Evolutionary conservation across 2,329 filamentous ascomycete species (phyloP).

Genomic region (Clarireedia paspali): DNA sequence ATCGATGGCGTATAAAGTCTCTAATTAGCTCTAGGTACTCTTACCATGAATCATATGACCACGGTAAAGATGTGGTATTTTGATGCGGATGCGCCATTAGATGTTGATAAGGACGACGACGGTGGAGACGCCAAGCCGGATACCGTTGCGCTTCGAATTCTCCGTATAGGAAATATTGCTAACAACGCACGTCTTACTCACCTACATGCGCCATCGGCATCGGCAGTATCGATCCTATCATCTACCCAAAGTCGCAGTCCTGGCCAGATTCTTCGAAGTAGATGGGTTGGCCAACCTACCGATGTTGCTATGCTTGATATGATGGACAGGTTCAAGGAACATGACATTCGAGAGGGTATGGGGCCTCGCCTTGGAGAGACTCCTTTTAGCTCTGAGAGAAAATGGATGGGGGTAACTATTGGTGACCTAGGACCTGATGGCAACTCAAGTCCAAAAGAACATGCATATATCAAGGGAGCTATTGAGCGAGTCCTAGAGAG

Average conservation of each 20-base stretch:
- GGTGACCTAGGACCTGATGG: slow-evolving; percentile 34
- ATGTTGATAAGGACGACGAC: slow-evolving; percentile 46
- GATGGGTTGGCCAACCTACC: slow-evolving; percentile 95
- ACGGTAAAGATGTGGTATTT: slow-evolving; percentile 96
- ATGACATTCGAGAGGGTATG: slow-evolving; percentile 81
- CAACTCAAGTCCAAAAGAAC: slow-evolving; percentile 46
- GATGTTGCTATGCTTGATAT: slow-evolving; percentile 96
- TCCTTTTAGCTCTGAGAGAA: slow-evolving; percentile 93
- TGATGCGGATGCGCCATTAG: slow-evolving; percentile 46
- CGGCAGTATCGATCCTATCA: slow-evolving; percentile 73
- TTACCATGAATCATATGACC: slow-evolving; percentile 98
- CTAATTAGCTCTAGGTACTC: slow-evolving; percentile 51
- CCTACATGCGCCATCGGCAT: slow-evolving; percentile 59
- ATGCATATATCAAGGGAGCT: slow-evolving; percentile 93
- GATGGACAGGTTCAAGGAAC: slow-evolving; percentile 82
- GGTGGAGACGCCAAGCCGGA: slow-evolving; percentile 53
- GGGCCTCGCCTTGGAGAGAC: slow-evolving; percentile 78
- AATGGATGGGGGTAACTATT: slow-evolving; percentile 98
- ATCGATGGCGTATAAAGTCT: slow-evolving; percentile 2
- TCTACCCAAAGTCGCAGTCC: slow-evolving; percentile 60
- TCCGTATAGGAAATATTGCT: slow-evolving; percentile 91
- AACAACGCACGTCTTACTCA: slow-evolving; percentile 84
- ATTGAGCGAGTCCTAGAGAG: slow-evolving; percentile 78
- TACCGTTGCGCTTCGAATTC: slow-evolving; percentile 67
- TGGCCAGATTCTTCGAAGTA: slow-evolving; percentile 61